Evolutionary conservation across 345 rosid species (phyloP), one percentile per base, ranked within the genome.

Genomic region (Pelargonium nanum): DNA sequence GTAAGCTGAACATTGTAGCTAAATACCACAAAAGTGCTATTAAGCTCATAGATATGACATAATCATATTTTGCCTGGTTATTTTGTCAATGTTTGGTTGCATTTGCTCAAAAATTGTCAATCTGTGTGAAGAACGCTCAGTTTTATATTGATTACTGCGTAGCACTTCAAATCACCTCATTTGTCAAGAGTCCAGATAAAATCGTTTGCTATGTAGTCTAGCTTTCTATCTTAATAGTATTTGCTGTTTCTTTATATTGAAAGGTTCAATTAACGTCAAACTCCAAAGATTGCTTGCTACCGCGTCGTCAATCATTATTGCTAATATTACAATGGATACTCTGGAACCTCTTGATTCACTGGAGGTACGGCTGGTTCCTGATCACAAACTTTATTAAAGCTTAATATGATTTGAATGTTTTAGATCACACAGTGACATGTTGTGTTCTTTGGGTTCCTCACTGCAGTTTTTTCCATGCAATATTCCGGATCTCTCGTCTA

Each of bases 401-500:
- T 52, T 20, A 19, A 19, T 2, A 4, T n/a, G 22, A 4, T 52
- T 52, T 52, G 6, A 19, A 8, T n/a, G 5, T 1, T 52, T 19
- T 19, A 19, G 56, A 28, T 21, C 4, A 30, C 40, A n/a, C n/a
- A n/a, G n/a, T n/a, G n/a, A n/a, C n/a, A n/a, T n/a, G n/a, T n/a
- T 30, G 10, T 3, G 40, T 3, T 30, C 40, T 30, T 10, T 17
- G 13, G 0, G 48, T 12, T n/a, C 51, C 56, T 56, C 12, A 26
- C 48, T 62, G 70, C 81, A 86, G 93, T 56, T 86, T 62, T 72
- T 74, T 64, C 89, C 87, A 22, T 75, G 68, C 48, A 65, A 44
- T 34, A 60, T 87, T 75, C 91, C 88, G 5, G 96, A 92, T 70
- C 84, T 92, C 56, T 81, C 86, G 56, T 72, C 70, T 0, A 86